phyloP scores from a whole-genome alignment of 2,329 filamentous ascomycete genomes.

The Trichoderma koningiopsis region DNA sequence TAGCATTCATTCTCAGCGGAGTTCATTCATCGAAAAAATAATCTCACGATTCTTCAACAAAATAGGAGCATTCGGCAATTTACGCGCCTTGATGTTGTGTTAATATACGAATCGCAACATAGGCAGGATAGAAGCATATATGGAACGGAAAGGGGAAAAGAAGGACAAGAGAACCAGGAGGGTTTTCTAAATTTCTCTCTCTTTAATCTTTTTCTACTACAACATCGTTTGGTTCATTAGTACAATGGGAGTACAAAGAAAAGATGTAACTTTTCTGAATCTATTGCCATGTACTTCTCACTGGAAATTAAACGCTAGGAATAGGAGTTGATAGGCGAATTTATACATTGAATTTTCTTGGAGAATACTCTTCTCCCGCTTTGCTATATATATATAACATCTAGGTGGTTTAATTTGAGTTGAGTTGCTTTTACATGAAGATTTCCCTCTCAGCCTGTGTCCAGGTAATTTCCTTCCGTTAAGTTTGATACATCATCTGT shows the following conservation, averaged over 20 bases:
- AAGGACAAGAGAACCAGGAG: background rate
- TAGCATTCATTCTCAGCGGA: conserved; percentile 14
- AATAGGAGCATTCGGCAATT: conserved; percentile 29
- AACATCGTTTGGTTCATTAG: background rate
- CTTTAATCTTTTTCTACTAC: background rate
- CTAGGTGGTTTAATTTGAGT: conserved; percentile 14
- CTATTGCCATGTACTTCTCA: background rate
- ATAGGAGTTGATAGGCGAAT: conserved; percentile 16
- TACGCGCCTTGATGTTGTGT: conserved; percentile 35
- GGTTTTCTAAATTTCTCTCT: background rate
- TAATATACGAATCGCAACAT: conserved; percentile 38
- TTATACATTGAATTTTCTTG: background rate
- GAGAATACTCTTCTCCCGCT: background rate
- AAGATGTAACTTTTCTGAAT: background rate
- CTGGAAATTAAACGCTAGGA: conserved; percentile 6
- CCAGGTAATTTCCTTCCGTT: background rate
- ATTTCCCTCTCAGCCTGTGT: background rate
- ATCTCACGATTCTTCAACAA: conserved; percentile 36
- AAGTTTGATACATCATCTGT: conserved; percentile 1
- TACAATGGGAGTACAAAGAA: background rate
- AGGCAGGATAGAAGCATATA: conserved; percentile 3
- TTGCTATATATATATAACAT: background rate
- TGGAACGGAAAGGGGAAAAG: conserved; percentile 3
- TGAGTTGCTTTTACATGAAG: conserved; percentile 15
- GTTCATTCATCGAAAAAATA: background rate